Conservation (phyloP, 2,329 filamentous ascomycete genomes). For the Pleoardoris graminearum region DNA sequence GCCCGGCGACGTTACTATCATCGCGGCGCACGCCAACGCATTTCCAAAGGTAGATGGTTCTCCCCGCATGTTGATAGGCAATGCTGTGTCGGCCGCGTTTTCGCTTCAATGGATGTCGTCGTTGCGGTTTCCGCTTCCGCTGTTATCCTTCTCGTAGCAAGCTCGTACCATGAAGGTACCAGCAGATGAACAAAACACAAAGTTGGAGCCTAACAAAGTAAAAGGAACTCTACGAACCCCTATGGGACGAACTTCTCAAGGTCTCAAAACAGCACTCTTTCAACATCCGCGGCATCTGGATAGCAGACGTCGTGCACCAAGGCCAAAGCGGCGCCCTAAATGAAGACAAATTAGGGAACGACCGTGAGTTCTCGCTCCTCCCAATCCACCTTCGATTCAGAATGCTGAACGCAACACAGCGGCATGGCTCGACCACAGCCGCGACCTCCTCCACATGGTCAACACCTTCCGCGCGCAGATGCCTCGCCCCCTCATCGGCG, state of each 20-base stretch:
- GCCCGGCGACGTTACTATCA: conserved; percentile 79
- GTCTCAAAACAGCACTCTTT: conserved; percentile 63
- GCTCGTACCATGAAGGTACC: neutral
- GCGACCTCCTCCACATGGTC: conserved; percentile 82
- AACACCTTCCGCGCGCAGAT: conserved; percentile 80
- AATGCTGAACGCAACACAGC: conserved; percentile 53
- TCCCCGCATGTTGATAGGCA: neutral
- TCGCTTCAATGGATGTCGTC: neutral
- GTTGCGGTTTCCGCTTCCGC: neutral
- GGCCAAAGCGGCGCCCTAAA: conserved; percentile 79
- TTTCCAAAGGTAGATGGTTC: conserved; percentile 73
- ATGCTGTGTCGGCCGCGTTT: neutral
- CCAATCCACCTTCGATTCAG: neutral
- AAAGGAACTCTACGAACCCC: conserved; percentile 86
- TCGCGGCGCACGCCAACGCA: conserved; percentile 87
- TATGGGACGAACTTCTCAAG: conserved; percentile 80
- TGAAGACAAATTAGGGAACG: conserved; percentile 75
- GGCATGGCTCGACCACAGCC: conserved; percentile 81
- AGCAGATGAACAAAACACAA: neutral
- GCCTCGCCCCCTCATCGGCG: conserved; percentile 77
- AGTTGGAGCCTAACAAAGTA: conserved; percentile 14
- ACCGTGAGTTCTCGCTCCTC: conserved; percentile 63
- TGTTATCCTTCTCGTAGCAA: neutral
- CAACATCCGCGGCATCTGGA: conserved; percentile 81
- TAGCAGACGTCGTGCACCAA: conserved; percentile 85